phyloP scores from a whole-genome alignment of 202 grass and related monocot species.

The Zizania palustris region DNA sequence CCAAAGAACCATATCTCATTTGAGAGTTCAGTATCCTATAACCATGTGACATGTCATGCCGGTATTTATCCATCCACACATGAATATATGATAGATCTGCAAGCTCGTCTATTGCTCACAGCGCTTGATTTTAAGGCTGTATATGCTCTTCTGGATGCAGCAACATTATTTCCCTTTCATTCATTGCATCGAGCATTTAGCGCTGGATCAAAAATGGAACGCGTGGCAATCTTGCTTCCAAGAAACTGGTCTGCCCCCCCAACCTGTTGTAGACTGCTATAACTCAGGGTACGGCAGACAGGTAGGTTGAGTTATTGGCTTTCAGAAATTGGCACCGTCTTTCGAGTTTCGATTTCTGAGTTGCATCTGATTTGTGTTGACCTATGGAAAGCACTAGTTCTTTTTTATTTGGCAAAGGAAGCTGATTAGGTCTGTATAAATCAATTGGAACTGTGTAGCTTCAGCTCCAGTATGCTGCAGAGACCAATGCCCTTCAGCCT shows the following conservation, averaged over 20 bases:
- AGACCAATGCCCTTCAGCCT: conserved; percentile 79
- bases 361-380: background rate
- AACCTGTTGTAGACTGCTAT: conserved; percentile 69
- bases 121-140: conserved; percentile 8
- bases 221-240: conserved; percentile 88
- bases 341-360: background rate
- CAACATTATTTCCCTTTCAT: conserved; percentile 79
- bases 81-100: background rate
- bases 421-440: background rate
- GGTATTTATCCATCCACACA: conserved; percentile 2
- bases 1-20: background rate
- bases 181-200: conserved; percentile 68
- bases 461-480: conserved; percentile 61
- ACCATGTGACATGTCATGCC: background rate
- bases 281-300: conserved; percentile 62
- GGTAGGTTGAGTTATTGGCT: conserved; percentile 42
- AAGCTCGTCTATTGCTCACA: background rate
- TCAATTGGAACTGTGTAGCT: conserved; percentile 50
- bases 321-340: background rate
- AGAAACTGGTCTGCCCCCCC: conserved; percentile 50
- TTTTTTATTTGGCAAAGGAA: background rate
- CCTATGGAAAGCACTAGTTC: background rate
- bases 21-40: conserved; percentile 2
- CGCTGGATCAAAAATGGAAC: conserved; percentile 48
- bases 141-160: conserved; percentile 48